A percentile compares a stretch with the other conserved stretches of the same genome.
These are phyloP conservation scores for Blastocladiella britannica DNA, from an alignment of 192 early-diverging fungal genomes.

Conservation along the genomic window DNA sequence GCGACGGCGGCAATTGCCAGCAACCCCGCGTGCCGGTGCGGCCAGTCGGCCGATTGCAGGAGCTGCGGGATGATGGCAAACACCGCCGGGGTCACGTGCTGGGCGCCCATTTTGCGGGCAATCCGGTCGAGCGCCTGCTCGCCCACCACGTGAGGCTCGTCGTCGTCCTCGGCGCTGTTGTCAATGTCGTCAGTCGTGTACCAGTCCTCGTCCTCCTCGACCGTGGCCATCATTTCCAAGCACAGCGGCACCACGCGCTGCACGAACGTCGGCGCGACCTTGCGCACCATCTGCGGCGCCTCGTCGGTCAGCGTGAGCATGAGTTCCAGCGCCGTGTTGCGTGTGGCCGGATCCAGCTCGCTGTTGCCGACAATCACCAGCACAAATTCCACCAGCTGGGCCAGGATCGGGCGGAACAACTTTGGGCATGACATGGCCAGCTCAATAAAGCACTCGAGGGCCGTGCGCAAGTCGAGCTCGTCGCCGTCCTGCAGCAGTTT, in stretches of 20 bases:
- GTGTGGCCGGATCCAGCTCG: conserved; percentile 57
- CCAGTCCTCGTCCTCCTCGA: conserved; percentile 80
- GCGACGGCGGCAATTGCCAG: conserved; percentile 90
- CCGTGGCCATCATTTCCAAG: conserved; percentile 82
- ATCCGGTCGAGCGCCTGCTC: conserved; percentile 93
- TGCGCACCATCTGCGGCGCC: conserved; percentile 74
- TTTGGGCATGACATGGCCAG: conserved; percentile 66
- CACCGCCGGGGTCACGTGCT: conserved; percentile 29
- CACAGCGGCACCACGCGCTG: conserved; percentile 61
- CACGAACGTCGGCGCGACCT: conserved; percentile 54
- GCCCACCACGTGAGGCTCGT: conserved; percentile 69
- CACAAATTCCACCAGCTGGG: conserved; percentile 51
- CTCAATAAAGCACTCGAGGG: conserved; percentile 60
- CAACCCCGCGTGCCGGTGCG: conserved; percentile 73
- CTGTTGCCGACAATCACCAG: conserved; percentile 56
- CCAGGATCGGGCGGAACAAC: conserved; percentile 58
- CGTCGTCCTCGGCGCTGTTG: conserved; percentile 76
- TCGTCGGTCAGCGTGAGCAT: conserved; percentile 77
- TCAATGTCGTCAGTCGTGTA: conserved; percentile 61
- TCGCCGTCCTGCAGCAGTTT: conserved; percentile 45
- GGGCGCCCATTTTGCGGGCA: conserved; percentile 42
- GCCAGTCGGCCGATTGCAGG: conserved; percentile 68
- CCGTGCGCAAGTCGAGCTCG: conserved; percentile 47
- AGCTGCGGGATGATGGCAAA: conserved; percentile 78
- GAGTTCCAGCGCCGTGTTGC: conserved; percentile 79